Evolutionary conservation across 352 stramenopile genomes (phyloP).

Genomic region (Hyphochytrium catenoides): DNA sequence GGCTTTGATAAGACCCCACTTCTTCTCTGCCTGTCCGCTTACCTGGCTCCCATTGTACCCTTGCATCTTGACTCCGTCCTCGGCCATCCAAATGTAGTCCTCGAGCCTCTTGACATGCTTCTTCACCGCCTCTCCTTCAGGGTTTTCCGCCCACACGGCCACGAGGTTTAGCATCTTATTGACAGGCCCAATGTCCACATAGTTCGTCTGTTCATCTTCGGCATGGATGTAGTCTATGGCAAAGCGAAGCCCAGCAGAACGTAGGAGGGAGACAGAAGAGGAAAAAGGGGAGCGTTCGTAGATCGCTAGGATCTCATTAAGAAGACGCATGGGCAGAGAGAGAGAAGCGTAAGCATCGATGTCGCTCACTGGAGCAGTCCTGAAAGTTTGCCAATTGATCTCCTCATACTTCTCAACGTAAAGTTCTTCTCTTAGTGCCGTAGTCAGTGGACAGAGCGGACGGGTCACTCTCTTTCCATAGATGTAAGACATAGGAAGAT

Average conservation of each 20-base stretch:
- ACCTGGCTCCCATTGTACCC: slow-evolving; percentile 72
- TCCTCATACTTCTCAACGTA: slow-evolving; percentile 33
- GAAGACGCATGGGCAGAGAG: slow-evolving; percentile 8
- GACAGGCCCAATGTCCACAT: slow-evolving; percentile 68
- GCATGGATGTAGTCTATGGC: slow-evolving; percentile 45
- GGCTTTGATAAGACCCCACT: too few species aligned
- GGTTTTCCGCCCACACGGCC: slow-evolving; percentile 10
- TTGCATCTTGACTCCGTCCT: slow-evolving; percentile 79
- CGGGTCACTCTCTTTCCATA: slow-evolving; percentile 45
- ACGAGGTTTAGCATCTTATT: slow-evolving; percentile 77
- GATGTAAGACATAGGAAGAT: slow-evolving; percentile 75
- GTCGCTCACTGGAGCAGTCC: slow-evolving; percentile 9
- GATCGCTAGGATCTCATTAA: background rate
- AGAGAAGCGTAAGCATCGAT: slow-evolving; percentile 16
- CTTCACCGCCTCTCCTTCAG: slow-evolving; percentile 13
- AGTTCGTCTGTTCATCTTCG: slow-evolving; percentile 73
- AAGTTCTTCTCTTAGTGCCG: slow-evolving; percentile 31
- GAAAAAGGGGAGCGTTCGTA: too few species aligned
- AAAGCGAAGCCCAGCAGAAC: slow-evolving; percentile 25
- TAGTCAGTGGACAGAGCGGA: slow-evolving; percentile 26
- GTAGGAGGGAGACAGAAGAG: slow-evolving; percentile 9
- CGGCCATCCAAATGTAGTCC: slow-evolving; percentile 69
- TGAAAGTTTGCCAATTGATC: slow-evolving; percentile 50
- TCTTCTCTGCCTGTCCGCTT: too few species aligned
- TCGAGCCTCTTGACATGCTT: slow-evolving; percentile 43